A percentile compares a stretch with the other conserved stretches of the same genome.
Conservation (phyloP, 306 rosid species). For the Oxytropis ochrocephala region DNA sequence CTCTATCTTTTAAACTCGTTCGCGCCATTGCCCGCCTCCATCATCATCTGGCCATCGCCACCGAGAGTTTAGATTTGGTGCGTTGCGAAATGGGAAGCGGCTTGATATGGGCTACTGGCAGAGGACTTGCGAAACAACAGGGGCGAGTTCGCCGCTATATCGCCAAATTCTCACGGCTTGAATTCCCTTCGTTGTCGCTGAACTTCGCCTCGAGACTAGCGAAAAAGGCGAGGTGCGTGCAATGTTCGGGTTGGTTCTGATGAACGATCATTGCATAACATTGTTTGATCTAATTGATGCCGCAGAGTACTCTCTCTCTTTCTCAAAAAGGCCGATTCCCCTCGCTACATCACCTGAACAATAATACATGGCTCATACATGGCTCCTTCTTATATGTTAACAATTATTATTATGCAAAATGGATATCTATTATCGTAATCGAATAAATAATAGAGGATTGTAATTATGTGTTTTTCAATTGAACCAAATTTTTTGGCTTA, state of each 20-base stretch:
- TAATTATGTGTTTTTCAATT: background rate
- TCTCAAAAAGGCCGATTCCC: slow-evolving; percentile 45
- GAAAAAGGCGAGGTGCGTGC: slow-evolving; percentile 60
- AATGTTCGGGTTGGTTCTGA: slow-evolving; percentile 77
- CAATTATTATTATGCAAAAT: no score
- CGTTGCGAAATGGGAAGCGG: slow-evolving; percentile 46
- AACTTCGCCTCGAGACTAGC: slow-evolving; percentile 64
- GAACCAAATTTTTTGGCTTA: background rate
- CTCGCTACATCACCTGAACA: slow-evolving; percentile 18
- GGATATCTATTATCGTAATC: no score
- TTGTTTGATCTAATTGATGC: slow-evolving; percentile 67
- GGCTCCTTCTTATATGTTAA: no score
- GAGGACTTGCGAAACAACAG: slow-evolving; percentile 66
- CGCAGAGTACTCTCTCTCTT: slow-evolving; percentile 72
- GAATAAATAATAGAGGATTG: no score
- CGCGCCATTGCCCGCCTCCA: no score
- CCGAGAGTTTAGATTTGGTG: background rate
- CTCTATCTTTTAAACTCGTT: no score
- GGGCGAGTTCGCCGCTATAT: slow-evolving; percentile 53
- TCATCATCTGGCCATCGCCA: no score
- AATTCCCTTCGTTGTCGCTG: slow-evolving; percentile 61
- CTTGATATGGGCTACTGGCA: slow-evolving; percentile 73
- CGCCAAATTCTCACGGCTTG: slow-evolving; percentile 74
- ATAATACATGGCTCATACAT: no score
- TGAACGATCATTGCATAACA: slow-evolving; percentile 72